A percentile compares a stretch with the other conserved stretches of the same genome.
Conservation (phyloP, 2,329 filamentous ascomycete species). For the Monosporascus sp. region DNA sequence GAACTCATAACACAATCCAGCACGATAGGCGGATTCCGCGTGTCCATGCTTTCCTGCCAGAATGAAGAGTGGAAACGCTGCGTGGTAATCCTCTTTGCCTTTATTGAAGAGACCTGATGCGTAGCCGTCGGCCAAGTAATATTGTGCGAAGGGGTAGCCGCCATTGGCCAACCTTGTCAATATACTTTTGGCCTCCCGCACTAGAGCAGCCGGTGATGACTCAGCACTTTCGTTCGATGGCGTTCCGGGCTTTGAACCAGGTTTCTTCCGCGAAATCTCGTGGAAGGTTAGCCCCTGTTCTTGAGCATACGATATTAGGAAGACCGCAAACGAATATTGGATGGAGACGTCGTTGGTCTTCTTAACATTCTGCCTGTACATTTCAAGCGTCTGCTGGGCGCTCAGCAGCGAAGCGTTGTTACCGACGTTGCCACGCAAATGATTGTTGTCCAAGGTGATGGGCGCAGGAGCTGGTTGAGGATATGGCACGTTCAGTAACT, state of each 20-base stretch:
- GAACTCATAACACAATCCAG: conserved; percentile 94
- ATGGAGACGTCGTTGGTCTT: conserved; percentile 88
- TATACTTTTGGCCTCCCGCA: conserved; percentile 84
- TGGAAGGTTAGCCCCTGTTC: conserved; percentile 60
- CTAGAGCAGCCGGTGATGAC: conserved; percentile 59
- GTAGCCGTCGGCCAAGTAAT: conserved; percentile 92
- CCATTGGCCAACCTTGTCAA: conserved; percentile 79
- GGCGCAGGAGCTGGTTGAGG: conserved; percentile 68
- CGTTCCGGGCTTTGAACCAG: conserved; percentile 37
- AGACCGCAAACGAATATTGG: conserved; percentile 94
- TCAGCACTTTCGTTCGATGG: conserved; percentile 25
- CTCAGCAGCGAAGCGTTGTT: conserved; percentile 87
- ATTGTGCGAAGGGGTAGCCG: conserved; percentile 94
- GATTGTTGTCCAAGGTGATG: conserved; percentile 71
- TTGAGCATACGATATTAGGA: conserved; percentile 83
- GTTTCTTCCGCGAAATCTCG: conserved; percentile 39
- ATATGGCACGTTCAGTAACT: conserved; percentile 65
- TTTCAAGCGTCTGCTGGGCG: conserved; percentile 89
- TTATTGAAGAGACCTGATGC: conserved; percentile 94
- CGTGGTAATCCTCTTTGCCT: conserved; percentile 84
- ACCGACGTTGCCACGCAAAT: conserved; percentile 73
- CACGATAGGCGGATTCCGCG: conserved; percentile 89
- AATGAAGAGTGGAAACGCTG: conserved; percentile 87
- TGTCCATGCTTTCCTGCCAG: conserved; percentile 95
- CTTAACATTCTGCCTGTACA: conserved; percentile 96